Base-by-base conservation (phyloP, 805 yeast genomes). In the Starmerella stigmatis region DNA sequence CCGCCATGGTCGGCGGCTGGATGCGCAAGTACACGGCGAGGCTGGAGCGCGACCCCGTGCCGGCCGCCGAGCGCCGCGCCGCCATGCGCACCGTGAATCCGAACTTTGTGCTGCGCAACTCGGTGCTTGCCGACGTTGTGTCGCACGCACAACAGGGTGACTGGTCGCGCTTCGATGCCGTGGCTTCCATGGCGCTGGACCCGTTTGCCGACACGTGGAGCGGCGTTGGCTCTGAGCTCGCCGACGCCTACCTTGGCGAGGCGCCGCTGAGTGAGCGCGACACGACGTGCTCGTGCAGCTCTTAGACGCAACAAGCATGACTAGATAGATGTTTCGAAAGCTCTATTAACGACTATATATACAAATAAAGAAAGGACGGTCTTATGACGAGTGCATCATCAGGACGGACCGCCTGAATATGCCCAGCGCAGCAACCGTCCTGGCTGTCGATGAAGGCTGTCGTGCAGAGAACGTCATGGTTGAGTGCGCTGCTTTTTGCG, bases 111-210 rank as follows among this genome's bases (percentile, higher is more conserved):
- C 92, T 95, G 17, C 71, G 89, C 48, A 82, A 78, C 51, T 85
- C 94, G 86, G 79, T 88, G 43, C 67, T 92, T 44, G 85, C 86
- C 44, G 88, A 86, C 49, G 95, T 86, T 0, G 79, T 84, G 37
- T 70, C 73, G 0, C 67, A 71, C 29, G 82, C 76, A 2, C 66
- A 71, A 23, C 63, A 65, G 33, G 67, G 67, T n/a, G 68, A 73
- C 28, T 78, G 77, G 57, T 57, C 69, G 11, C 64, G 68, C 33
- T 65, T 86, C 49, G 58, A 74, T 25, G 82, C 82, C 54, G 66
- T 86, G 11, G 70, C 78, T 46, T 66, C 69, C 43, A 84, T 89
- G 95, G 67, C 82, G 11, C 67, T 76, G 25, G 65, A 80, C 56
- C 97, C 98, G 0, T 88, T 74, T 60, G 80, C 81, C 51, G 65